Base-by-base conservation (phyloP, 352 stramenopile species). In the Peronospora belbahrii region DNA sequence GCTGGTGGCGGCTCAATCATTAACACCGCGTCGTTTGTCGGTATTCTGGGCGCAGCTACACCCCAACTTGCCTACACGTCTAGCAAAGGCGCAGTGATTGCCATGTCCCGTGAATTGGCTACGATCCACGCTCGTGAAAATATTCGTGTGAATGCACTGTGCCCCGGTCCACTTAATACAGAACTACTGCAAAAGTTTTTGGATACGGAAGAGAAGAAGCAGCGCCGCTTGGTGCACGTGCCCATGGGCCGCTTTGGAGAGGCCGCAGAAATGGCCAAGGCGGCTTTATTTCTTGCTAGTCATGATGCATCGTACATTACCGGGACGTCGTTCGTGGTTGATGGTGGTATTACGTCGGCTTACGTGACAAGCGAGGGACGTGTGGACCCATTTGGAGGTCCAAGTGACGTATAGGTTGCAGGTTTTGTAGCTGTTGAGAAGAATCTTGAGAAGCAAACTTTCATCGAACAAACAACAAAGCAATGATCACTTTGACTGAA, bases 41-140 rank as follows among this genome's bases (percentile, higher is more conserved):
- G 79, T 4, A 71, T 85, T 25, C 52, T 94, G 4, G 82, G 82
- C 18, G 82, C 82, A 2, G 82, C 82, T 15, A 94, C 82, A 20
- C 82, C 82, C 22, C 82, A 94, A 56, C 70, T 94, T n/a, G 82
- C 82, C 48, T 94, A 94, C 65, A 94, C 82, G 32, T 84, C 73
- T 23, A 90, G 77, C 59, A 93, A 93, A 52, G 83, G 81, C n/a
- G 83, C 82, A 2, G 80, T 95, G 25, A 84, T 94, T 45, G 70
- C 80, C 30, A 85, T 95, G 70, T 87, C 79, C n/a, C 73, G 80
- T 25, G 80, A 93, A 39, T 60, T 95, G 36, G 79, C 81, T 6
- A 83, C 83, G 6, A 85, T 94, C 52, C 81, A 93, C 48, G 83
- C 83, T 36, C 73, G 80, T 31, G 75, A 95, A 49, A 93, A 93